A percentile compares a stretch with the other conserved stretches of the same genome.
These are phyloP conservation scores for carrot (Daucus carota) DNA, from an alignment of 129 eudicot species.

Conservation along the genomic window DH1_v3.0 NC_030386.2:6023001-6023500, in stretches of 20 bases:
- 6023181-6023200: neutral
- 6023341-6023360: constrained; percentile 12
- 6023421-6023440: constrained; percentile 9
- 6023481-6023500: constrained; percentile 17
- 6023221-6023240: neutral
- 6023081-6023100: neutral
- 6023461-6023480: constrained; percentile 14
- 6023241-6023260: neutral
- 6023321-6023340: constrained; percentile 42
- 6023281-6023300: neutral
- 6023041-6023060: neutral
- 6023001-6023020: neutral
- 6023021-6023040: constrained; percentile 1
- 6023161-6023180: neutral
- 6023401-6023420: constrained; percentile 18
- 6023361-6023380: constrained; percentile 8
- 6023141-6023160: neutral
- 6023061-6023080: constrained; percentile 1
- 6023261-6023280: neutral
- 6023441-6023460: neutral
- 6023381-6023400: constrained; percentile 15
- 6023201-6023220: neutral
- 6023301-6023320: constrained; percentile 4
- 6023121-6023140: neutral
- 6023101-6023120: neutral